A percentile compares a stretch with the other conserved stretches of the same genome.
These are phyloP conservation scores for Leccinum arenicola DNA, from an alignment of 768 basidiomycete species.

Conservation along the genomic window DNA sequence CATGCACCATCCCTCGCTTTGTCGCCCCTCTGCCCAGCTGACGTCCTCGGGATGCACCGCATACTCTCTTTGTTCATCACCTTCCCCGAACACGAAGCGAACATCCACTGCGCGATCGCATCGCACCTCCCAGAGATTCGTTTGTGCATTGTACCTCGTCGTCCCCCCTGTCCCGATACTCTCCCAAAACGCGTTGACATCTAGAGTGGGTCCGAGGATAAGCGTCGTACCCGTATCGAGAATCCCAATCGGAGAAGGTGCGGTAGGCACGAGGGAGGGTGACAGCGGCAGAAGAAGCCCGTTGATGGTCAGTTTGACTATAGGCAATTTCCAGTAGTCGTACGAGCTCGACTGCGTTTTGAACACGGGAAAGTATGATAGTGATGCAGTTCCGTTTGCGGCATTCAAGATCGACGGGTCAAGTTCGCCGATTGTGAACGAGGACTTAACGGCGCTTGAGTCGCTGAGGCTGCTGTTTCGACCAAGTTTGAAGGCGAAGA, in stretches of 20 bases:
- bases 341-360: conserved; percentile 33
- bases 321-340: conserved; percentile 60
- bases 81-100: conserved; percentile 44
- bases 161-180: conserved; percentile 41
- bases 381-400: conserved; percentile 29
- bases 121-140: conserved; percentile 46
- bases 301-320: conserved; percentile 45
- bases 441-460: conserved; percentile 32
- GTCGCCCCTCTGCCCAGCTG: conserved; percentile 44
- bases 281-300: conserved; percentile 40
- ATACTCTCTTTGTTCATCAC: conserved; percentile 35
- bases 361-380: conserved; percentile 42
- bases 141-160: conserved; percentile 34
- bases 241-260: conserved; percentile 48
- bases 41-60: conserved; percentile 50
- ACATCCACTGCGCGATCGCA: conserved; percentile 49
- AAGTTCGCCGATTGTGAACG: conserved; percentile 52
- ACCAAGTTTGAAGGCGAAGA: conserved; percentile 52
- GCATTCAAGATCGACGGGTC: conserved; percentile 31
- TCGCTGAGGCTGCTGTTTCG: conserved; percentile 24
- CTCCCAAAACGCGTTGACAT: conserved; percentile 53
- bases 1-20: conserved; percentile 48
- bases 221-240: conserved; percentile 64
- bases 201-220: conserved; percentile 49
- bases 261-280: conserved; percentile 41